These are phyloP conservation scores for Comarum palustre DNA, from an alignment of 306 rosid species.

Conservation along the genomic window DNA sequence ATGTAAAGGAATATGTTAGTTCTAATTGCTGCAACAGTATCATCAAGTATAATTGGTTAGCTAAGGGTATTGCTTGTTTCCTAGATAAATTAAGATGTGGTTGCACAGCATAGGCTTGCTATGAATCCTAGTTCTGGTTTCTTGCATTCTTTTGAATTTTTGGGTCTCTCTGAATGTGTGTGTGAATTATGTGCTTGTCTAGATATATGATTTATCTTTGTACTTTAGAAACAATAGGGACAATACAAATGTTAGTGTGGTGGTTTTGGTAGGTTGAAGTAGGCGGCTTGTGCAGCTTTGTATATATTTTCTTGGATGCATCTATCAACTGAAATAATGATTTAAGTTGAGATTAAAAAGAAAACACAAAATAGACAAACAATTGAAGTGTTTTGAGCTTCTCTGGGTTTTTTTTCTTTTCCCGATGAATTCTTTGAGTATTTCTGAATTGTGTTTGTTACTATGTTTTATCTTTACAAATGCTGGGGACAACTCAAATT, in stretches of 20 bases:
- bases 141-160: background rate
- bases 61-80: background rate
- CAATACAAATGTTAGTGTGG: background rate
- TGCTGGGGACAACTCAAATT: too few relatives aligned
- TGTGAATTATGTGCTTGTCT: background rate
- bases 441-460: too few relatives aligned
- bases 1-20: constrained; percentile 1
- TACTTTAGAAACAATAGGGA: background rate
- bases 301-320: background rate
- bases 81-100: background rate
- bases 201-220: background rate
- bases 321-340: background rate
- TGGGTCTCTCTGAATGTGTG: background rate
- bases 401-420: too few relatives aligned
- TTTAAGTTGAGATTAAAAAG: background rate
- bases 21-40: background rate
- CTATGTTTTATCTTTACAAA: too few relatives aligned
- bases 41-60: background rate
- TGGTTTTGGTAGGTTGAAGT: background rate
- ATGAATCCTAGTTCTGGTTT: background rate
- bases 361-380: too few relatives aligned
- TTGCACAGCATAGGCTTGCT: background rate
- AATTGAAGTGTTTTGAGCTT: background rate
- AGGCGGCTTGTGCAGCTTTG: background rate
- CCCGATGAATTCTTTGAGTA: too few relatives aligned